Base-by-base conservation (phyloP, 2,329 filamentous ascomycete genomes). In the Sordariomycetes sp. region DNA sequence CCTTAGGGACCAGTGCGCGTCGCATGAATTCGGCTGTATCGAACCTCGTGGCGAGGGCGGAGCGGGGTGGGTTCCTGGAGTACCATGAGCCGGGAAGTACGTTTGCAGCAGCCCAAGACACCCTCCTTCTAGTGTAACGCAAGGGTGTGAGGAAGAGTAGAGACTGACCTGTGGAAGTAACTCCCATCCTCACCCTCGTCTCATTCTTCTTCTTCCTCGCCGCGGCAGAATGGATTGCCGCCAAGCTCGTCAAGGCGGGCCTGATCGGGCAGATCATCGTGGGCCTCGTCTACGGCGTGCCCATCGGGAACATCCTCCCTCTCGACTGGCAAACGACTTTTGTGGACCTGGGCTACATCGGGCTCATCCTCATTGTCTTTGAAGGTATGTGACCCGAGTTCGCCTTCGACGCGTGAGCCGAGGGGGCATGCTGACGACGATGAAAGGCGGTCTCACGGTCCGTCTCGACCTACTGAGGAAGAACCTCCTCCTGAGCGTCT, bases 361-460 rank as follows among this genome's bases (percentile, higher is more conserved):
- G 75, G 1, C 63, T 77, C 52, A 72, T 78, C 52, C 62, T 78
- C 45, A 76, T 78, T 58, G 76, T 77, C 48, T 77, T 77, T 58
- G 73, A 77, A 65, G 76, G 55, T 42, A 52, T 36, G 32, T 10
- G 8, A 28, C 25, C 34, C 48, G 22, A 51, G 48, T 28, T 20
- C 8, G 22, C 20, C 20, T 12, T 24, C 25, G 24, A 5, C 4
- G 12, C 5, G n/a, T 7, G 34, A 17, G 24, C 4, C 10, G 24
- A 32, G 28, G 13, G 13, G 22, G 10, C 32, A n/a, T 39, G 12
- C 48, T 56, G 22, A 56, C 20, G 25, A 1, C 7, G 32, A 12
- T 17, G 25, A 34, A 13, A 56, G 55, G 75, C n/a, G 74, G 75
- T 1, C 65, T 78, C 17, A 69, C 70, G 10, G 67, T 74, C 34